Evolutionary conservation across 768 basidiomycete genomes (phyloP), one percentile per base, ranked within the genome.

Genomic region (Rhodosporidiobolus odoratus): DNA sequence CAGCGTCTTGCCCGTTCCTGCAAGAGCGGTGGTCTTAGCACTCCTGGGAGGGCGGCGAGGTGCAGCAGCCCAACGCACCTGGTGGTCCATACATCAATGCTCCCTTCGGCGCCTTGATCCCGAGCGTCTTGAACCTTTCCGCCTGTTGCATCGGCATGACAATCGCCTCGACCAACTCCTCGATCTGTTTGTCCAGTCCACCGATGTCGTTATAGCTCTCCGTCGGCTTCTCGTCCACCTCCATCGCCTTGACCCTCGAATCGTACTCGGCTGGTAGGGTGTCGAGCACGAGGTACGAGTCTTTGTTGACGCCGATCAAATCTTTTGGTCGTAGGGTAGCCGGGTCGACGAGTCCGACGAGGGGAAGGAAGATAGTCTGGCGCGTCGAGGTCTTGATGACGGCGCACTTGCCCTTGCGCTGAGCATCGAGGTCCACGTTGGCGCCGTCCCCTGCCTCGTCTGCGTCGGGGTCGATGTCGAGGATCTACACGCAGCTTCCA

Each of bases 31-130:
- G 17, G 54, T 21, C 21, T 62, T 35, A 32, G 23, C 30, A 30
- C 12, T 13, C 23, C 35, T 30, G 4, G 23, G 27, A 16, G 10
- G 10, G 7, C 12, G 54, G 10, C 32, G 16, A 72, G 25, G n/a
- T 41, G 65, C 54, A 72, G 27, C 3, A 23, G 4, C 27, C 15
- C 1, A 7, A 74, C 81, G 60, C 72, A 91, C 93, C 94, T 76
- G 96, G 96, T 69, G 96, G 93, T 12, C 96, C 96, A 77, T 98
- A 98, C 96, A 99, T 99, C 69, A 99, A 81, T 77, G 90, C 94
- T 40, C 96, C 96, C 81, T 99, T 99, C 13, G 96, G 96, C 35
- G 96, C 92, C 72, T 87, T 90, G 78, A 99, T 98, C 41, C 96
- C 96, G n/a, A 99, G 80, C 2, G 88, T 92, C 83, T 98, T 97